Percentiles rank a stretch among this genome's conserved stretches.
Conservation (phyloP, 1,284 basidiomycete species). For the Ustilago tritici region DNA sequence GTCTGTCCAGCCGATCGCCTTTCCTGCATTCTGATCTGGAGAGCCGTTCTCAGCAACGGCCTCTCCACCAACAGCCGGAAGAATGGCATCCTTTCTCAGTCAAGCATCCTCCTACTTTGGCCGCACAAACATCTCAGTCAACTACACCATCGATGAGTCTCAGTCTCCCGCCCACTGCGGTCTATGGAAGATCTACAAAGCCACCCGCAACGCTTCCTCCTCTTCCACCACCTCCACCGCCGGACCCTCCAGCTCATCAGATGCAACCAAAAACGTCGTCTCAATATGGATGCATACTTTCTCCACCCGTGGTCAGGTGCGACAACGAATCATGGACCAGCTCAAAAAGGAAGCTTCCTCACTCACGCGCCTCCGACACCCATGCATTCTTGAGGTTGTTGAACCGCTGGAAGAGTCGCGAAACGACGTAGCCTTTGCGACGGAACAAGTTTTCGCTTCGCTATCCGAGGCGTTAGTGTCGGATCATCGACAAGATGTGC, state of each 20-base stretch:
- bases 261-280: slow-evolving; percentile 29
- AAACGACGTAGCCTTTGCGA: slow-evolving; percentile 88
- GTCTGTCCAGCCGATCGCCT: background rate
- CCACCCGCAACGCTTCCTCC: slow-evolving; percentile 50
- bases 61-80: background rate
- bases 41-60: background rate
- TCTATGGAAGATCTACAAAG: slow-evolving; percentile 65
- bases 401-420: slow-evolving; percentile 94
- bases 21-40: background rate
- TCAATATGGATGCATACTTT: slow-evolving; percentile 64
- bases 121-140: slow-evolving; percentile 63
- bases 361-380: slow-evolving; percentile 87
- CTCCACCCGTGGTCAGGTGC: slow-evolving; percentile 40
- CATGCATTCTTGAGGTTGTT: slow-evolving; percentile 96
- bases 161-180: slow-evolving; percentile 57
- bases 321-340: slow-evolving; percentile 55
- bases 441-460: slow-evolving; percentile 75
- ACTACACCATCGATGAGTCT: slow-evolving; percentile 64
- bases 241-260: slow-evolving; percentile 2
- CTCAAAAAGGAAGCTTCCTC: slow-evolving; percentile 76
- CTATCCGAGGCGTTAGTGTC: slow-evolving; percentile 46
- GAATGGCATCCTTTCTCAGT: slow-evolving; percentile 59
- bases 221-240: slow-evolving; percentile 18
- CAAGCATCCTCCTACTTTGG: slow-evolving; percentile 64
- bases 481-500: slow-evolving; percentile 46